A percentile compares a stretch with the other conserved stretches of the same genome.
Evolutionary conservation across 176 grass and related monocot species (phyloP).

Genomic region (Oryza rufipogon): DNA sequence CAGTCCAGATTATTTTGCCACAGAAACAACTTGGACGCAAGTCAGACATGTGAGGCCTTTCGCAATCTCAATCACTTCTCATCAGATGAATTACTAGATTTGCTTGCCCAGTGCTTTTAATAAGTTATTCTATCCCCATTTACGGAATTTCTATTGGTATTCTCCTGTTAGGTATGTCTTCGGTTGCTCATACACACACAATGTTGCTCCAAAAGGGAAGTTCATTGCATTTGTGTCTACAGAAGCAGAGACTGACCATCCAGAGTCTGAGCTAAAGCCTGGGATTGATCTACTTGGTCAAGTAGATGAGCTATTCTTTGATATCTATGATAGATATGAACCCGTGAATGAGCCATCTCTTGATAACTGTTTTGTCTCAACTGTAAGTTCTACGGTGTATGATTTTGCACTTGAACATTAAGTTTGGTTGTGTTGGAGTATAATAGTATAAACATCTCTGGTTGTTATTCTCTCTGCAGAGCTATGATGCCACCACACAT

Average conservation of each 20-base stretch:
- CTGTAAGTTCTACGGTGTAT: slow-evolving; percentile 51
- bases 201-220: slow-evolving; percentile 88
- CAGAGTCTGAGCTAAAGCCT: slow-evolving; percentile 71
- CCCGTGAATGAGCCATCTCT: slow-evolving; percentile 86
- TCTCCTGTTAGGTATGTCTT: slow-evolving; percentile 81
- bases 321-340: slow-evolving; percentile 86
- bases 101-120: neutral
- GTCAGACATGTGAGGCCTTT: slow-evolving; percentile 83
- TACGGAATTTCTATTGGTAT: slow-evolving; percentile 38
- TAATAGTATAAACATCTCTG: slow-evolving; percentile 27
- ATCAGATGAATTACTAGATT: slow-evolving; percentile 12
- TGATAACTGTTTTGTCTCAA: slow-evolving; percentile 91
- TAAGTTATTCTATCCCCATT: slow-evolving; percentile 20
- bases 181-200: slow-evolving; percentile 93
- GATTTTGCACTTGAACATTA: slow-evolving; percentile 15
- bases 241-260: slow-evolving; percentile 76
- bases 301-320: slow-evolving; percentile 89
- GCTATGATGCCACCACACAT: slow-evolving; percentile 95
- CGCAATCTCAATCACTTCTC: slow-evolving; percentile 12
- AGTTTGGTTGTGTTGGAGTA: neutral
- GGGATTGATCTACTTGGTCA: slow-evolving; percentile 83
- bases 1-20: slow-evolving; percentile 88
- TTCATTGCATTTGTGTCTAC: slow-evolving; percentile 93
- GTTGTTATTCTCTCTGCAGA: slow-evolving; percentile 54
- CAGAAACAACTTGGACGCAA: slow-evolving; percentile 94